Evolutionary conservation across 208 protist species (phyloP).

Genomic region (Leishmania major): DNA sequence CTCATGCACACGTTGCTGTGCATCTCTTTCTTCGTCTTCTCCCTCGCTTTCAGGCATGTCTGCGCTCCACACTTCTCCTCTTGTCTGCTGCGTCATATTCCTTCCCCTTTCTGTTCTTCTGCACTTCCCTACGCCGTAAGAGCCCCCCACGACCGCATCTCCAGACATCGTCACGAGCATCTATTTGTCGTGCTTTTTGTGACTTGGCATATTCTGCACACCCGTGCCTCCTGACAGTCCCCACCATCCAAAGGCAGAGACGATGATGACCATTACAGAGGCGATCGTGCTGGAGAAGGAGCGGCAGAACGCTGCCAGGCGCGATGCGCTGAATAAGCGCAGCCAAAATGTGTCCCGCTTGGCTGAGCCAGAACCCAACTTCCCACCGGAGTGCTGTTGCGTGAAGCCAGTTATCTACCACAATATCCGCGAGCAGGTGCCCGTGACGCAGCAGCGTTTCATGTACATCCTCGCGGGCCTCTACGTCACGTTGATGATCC

Average conservation of each 20-base stretch:
- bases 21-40: neutral
- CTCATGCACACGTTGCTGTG: neutral
- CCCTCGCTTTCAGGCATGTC: neutral
- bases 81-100: neutral
- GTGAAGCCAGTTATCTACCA: constrained; percentile 86
- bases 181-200: neutral
- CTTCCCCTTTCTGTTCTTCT: neutral
- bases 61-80: neutral
- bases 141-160: neutral
- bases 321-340: constrained; percentile 42
- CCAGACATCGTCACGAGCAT: neutral
- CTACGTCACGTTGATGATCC: constrained; percentile 60
- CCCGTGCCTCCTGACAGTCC: neutral
- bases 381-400: constrained; percentile 83
- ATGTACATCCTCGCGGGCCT: constrained; percentile 80
- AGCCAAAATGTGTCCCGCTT: constrained; percentile 28
- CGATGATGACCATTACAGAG: constrained; percentile 47
- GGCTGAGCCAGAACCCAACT: constrained; percentile 72
- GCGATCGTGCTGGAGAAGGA: constrained; percentile 83
- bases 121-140: neutral
- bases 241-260: neutral
- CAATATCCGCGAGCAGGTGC: constrained; percentile 81
- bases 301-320: constrained; percentile 55
- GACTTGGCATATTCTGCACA: neutral
- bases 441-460: constrained; percentile 71